A percentile compares a stretch with the other conserved stretches of the same genome.
Evolutionary conservation across 495 filamentous ascomycete genomes (phyloP).

Genomic region (Trichocladium antarcticum): DNA sequence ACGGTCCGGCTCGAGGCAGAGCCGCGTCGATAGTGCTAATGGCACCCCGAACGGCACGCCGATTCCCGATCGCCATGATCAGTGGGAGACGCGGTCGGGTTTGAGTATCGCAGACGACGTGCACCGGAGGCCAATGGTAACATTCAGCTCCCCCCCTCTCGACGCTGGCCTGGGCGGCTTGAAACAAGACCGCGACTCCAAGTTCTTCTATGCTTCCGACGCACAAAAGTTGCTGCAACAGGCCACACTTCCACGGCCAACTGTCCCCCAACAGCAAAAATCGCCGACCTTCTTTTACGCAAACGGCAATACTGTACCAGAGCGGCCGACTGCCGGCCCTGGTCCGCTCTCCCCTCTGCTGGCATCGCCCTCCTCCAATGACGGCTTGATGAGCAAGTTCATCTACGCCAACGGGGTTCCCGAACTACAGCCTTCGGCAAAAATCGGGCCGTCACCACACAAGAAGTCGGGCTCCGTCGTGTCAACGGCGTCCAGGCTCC

Average conservation of each 20-base stretch:
- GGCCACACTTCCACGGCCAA: slow-evolving; percentile 8
- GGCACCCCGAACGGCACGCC: slow-evolving; percentile 50
- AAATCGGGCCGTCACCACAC: slow-evolving; percentile 20
- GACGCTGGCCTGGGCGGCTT: slow-evolving; percentile 21
- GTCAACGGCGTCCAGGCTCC: slow-evolving; percentile 32
- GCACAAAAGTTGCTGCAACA: slow-evolving; percentile 41
- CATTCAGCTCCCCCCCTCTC: slow-evolving; percentile 26
- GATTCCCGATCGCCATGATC: slow-evolving; percentile 32
- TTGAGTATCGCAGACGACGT: slow-evolving; percentile 27
- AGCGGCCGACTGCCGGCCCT: slow-evolving; percentile 12
- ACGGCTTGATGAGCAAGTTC: slow-evolving; percentile 50
- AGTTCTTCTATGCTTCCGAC: slow-evolving; percentile 70
- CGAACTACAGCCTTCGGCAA: slow-evolving; percentile 24
- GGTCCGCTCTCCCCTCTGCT: slow-evolving; percentile 27
- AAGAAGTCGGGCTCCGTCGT: slow-evolving; percentile 30
- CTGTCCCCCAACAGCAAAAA: slow-evolving; percentile 21
- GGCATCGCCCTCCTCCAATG: slow-evolving; percentile 24
- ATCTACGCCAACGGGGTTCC: slow-evolving; percentile 57
- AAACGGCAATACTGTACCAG: slow-evolving; percentile 33
- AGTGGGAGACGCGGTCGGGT: slow-evolving; percentile 30
- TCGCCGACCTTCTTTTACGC: slow-evolving; percentile 48
- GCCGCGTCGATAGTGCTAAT: slow-evolving; percentile 51
- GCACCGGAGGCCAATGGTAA: slow-evolving; percentile 15
- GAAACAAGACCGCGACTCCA: slow-evolving; percentile 37
- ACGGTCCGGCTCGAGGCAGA: slow-evolving; percentile 55